A percentile compares a stretch with the other conserved stretches of the same genome.
phyloP scores from a whole-genome alignment of 2,329 filamentous ascomycete species.

The Phaeomoniella chlamydospora region DNA sequence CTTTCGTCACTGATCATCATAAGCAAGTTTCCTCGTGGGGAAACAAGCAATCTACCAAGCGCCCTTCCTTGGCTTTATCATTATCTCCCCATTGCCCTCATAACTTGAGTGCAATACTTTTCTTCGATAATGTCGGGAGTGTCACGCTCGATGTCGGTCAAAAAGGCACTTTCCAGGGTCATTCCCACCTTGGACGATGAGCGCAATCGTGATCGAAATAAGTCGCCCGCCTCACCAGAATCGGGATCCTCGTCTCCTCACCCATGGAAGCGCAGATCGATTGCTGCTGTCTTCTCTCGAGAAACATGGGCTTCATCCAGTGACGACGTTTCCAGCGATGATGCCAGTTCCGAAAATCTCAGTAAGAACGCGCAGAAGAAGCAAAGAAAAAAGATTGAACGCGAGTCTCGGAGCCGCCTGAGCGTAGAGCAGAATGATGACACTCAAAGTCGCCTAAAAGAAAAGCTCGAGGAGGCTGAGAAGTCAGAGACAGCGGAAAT shows the following conservation, averaged over 20 bases:
- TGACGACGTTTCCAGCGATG: conserved; percentile 21
- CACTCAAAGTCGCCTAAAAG: conserved; percentile 21
- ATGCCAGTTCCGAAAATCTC: conserved; percentile 20
- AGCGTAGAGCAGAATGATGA: conserved; percentile 28
- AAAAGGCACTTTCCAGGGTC: conserved; percentile 26
- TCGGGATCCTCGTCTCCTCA: conserved; percentile 17
- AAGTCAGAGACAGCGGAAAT: conserved; percentile 44
- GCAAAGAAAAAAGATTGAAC: conserved; percentile 21
- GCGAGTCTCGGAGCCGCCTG: conserved; percentile 22
- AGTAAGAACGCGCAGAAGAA: conserved; percentile 32
- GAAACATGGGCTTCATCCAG: conserved; percentile 23
- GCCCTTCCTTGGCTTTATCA: too few relatives aligned
- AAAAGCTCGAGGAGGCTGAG: conserved; percentile 32
- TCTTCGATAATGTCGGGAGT: too few relatives aligned
- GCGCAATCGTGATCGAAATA: conserved; percentile 6
- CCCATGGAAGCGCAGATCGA: conserved; percentile 17
- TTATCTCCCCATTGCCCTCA: too few relatives aligned
- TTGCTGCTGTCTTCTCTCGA: conserved; percentile 23
- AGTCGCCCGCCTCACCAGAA: conserved; percentile 9
- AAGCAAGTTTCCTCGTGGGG: too few relatives aligned
- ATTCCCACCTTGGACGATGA: conserved; percentile 7
- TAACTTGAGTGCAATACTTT: too few relatives aligned
- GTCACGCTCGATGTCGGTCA: conserved; percentile 30
- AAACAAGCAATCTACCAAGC: too few relatives aligned
- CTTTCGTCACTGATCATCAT: too few relatives aligned